Conservation (phyloP, 2,329 filamentous ascomycete genomes). For the Cytospora piceicola region DNA sequence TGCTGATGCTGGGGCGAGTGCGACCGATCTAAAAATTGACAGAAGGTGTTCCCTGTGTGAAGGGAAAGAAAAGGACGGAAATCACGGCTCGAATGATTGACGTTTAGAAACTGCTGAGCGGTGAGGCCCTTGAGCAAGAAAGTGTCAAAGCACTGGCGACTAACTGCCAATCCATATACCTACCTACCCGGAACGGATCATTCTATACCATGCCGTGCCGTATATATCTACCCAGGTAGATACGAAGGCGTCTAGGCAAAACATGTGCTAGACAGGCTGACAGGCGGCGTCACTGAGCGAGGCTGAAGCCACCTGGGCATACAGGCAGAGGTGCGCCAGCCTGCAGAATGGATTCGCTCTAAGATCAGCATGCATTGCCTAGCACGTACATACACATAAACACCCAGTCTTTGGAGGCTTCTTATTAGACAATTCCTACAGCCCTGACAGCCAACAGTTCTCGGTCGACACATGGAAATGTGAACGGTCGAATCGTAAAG, state of each 20-base stretch:
- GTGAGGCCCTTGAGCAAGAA: not conserved
- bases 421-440: not conserved
- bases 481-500: too few species aligned
- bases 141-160: not conserved
- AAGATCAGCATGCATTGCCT: conserved; percentile 2
- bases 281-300: conserved; percentile 10
- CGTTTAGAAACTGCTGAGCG: not conserved
- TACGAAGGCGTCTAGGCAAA: not conserved
- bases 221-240: not conserved
- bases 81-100: not conserved
- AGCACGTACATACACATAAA: not conserved
- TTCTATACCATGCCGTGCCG: not conserved
- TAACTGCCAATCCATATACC: not conserved
- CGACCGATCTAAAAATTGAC: not conserved
- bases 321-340: too few species aligned
- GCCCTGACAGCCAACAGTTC: not conserved
- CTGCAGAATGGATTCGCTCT: not conserved
- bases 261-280: not conserved
- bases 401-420: not conserved
- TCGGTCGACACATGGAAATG: too few species aligned
- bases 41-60: not conserved
- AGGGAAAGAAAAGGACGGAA: not conserved
- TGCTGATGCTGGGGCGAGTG: not conserved
- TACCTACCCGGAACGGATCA: not conserved
- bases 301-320: not conserved